These are phyloP conservation scores for Claviceps digitariae DNA, from an alignment of 2,329 filamentous ascomycete genomes.

Conservation along the genomic window DNA sequence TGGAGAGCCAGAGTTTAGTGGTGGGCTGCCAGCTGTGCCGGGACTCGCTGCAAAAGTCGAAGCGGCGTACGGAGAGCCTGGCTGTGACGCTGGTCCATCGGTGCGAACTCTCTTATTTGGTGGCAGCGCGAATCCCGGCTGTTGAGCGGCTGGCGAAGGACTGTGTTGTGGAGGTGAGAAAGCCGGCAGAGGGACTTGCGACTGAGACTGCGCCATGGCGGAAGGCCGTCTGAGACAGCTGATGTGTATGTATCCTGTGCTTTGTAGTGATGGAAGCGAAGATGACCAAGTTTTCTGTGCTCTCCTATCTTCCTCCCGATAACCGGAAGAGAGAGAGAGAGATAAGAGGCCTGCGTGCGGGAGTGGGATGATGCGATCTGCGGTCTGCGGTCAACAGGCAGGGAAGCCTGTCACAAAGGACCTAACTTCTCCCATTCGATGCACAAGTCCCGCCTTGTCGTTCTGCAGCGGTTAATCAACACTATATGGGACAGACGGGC, in stretches of 20 bases:
- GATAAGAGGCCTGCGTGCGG: not conserved
- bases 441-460: conserved; percentile 10
- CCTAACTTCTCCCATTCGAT: conserved; percentile 34
- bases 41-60: conserved; percentile 38
- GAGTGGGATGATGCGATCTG: conserved; percentile 5
- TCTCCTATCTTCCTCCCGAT: not conserved
- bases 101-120: conserved; percentile 52
- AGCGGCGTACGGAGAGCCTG: conserved; percentile 45
- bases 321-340: not conserved
- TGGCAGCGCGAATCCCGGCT: conserved; percentile 43
- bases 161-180: conserved; percentile 51
- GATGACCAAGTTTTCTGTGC: not conserved
- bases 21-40: conserved; percentile 26
- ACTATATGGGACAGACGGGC: not conserved
- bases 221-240: conserved; percentile 2
- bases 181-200: conserved; percentile 33
- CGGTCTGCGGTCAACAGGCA: conserved; percentile 27
- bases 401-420: conserved; percentile 34
- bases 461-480: not conserved
- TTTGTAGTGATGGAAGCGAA: conserved; percentile 5
- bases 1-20: conserved; percentile 23
- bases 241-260: conserved; percentile 1
- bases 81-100: conserved; percentile 53
- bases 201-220: conserved; percentile 47
- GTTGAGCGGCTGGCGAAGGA: conserved; percentile 45